These are phyloP conservation scores for Phytophthora sojae DNA, from an alignment of 352 stramenopile species.

Conservation along the genomic window DNA sequence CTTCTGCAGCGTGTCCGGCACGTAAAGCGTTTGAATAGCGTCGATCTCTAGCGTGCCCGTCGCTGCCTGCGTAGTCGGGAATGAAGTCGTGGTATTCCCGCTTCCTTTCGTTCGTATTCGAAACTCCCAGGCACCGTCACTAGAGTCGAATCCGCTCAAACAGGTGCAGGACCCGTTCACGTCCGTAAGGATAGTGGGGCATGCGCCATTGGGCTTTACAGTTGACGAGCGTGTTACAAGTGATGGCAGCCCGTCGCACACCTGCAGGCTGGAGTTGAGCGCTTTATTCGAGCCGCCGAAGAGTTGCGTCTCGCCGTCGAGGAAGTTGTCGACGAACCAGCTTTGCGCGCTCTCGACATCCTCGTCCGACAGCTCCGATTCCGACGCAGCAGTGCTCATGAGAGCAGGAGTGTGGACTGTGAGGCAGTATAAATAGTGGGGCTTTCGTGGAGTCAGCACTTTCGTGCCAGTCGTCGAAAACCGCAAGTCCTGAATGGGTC, in stretches of 20 bases:
- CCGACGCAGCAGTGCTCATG: slow-evolving; percentile 8
- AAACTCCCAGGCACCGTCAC: slow-evolving; percentile 29
- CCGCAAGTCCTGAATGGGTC: slow-evolving; percentile 10
- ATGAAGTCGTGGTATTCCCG: slow-evolving; percentile 2
- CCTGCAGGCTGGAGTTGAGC: slow-evolving; percentile 13
- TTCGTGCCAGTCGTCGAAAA: slow-evolving; percentile 4
- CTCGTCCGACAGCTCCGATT: slow-evolving; percentile 4
- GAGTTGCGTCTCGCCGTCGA: slow-evolving; percentile 44
- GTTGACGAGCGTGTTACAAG: slow-evolving; percentile 37
- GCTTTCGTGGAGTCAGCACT: slow-evolving; percentile 12
- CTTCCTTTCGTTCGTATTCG: slow-evolving; percentile 22
- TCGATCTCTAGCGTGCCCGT: slow-evolving; percentile 33
- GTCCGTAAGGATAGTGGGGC: slow-evolving; percentile 30
- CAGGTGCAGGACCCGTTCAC: slow-evolving; percentile 55
- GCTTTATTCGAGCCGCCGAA: slow-evolving; percentile 23
- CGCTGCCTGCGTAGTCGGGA: slow-evolving; percentile 13
- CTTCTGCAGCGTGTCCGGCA: slow-evolving; percentile 27
- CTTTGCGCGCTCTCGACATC: slow-evolving; percentile 29
- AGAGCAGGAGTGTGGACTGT: not conserved
- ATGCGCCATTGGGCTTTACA: slow-evolving; percentile 38
- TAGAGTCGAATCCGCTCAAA: slow-evolving; percentile 28
- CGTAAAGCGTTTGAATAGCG: slow-evolving; percentile 40
- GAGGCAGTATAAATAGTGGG: slow-evolving; percentile 27
- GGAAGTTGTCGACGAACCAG: slow-evolving; percentile 44
- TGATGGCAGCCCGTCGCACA: slow-evolving; percentile 37